phyloP scores from a whole-genome alignment of 176 grass and related monocot species.

The Eragrostis curvula region DNA sequence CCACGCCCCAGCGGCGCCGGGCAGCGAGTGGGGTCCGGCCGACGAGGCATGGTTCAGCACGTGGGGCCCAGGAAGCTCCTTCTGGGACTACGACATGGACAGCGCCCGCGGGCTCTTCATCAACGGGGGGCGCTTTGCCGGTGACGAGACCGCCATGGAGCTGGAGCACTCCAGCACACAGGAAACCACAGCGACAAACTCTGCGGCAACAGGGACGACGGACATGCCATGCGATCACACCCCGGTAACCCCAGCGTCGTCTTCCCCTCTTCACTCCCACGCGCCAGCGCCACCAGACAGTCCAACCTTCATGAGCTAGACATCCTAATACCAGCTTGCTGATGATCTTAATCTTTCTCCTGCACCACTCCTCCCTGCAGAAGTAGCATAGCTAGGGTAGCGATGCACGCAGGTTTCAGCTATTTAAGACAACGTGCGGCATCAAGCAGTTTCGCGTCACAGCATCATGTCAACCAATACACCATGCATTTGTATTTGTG shows the following conservation, averaged over 20 bases:
- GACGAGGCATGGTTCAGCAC: constrained; percentile 86
- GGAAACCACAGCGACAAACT: neutral
- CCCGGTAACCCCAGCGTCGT: constrained; percentile 47
- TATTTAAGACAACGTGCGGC: constrained; percentile 59
- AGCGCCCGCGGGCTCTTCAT: constrained; percentile 66
- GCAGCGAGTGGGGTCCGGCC: constrained; percentile 60
- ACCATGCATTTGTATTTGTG: neutral
- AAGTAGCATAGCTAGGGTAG: constrained; percentile 17
- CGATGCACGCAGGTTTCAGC: constrained; percentile 51
- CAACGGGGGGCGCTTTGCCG: constrained; percentile 64
- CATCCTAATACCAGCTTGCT: neutral
- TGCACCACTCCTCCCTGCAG: neutral
- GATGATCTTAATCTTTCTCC: constrained; percentile 5
- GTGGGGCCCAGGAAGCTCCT: constrained; percentile 83
- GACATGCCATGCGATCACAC: constrained; percentile 37
- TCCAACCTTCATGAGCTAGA: constrained; percentile 49
- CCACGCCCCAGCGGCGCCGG: constrained; percentile 26
- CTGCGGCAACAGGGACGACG: neutral
- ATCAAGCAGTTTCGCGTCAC: constrained; percentile 35
- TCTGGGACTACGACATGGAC: constrained; percentile 94
- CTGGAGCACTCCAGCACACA: constrained; percentile 18
- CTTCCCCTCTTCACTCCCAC: neutral
- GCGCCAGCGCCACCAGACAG: constrained; percentile 5
- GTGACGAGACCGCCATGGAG: constrained; percentile 33
- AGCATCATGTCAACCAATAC: constrained; percentile 27